A percentile compares a stretch with the other conserved stretches of the same genome.
Conservation (phyloP, 78 protist species). For the Monocercomonoides exilis region DNA sequence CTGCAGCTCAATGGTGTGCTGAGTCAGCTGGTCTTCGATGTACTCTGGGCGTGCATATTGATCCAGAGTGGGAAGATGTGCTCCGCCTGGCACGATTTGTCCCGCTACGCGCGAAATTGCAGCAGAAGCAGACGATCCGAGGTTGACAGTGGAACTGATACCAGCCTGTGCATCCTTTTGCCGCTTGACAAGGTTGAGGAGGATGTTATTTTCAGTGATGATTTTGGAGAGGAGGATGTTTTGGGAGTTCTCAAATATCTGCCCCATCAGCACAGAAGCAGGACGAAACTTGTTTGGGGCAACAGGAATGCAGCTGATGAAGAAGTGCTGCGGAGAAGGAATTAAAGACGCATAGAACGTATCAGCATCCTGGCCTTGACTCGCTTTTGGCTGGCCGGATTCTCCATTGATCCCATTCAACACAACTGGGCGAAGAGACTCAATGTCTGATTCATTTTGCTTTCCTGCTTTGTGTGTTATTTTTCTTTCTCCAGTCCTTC, state of each 20-base stretch:
- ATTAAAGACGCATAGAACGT: no score
- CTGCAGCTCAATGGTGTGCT: conserved; percentile 50
- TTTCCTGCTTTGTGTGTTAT: not conserved
- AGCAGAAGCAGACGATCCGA: no score
- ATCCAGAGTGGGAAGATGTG: no score
- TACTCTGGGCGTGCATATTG: not conserved
- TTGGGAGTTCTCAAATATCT: conserved; percentile 41
- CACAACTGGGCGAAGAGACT: not conserved
- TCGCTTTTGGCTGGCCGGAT: not conserved
- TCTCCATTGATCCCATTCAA: not conserved
- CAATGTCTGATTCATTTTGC: not conserved
- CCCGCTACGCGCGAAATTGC: no score
- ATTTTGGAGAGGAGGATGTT: conserved; percentile 5
- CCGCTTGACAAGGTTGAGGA: not conserved
- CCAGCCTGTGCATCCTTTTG: no score
- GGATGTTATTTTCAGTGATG: not conserved
- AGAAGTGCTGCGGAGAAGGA: conserved; percentile 42
- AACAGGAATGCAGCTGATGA: conserved; percentile 43
- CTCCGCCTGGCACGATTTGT: no score
- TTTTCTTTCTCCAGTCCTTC: conserved; percentile 2
- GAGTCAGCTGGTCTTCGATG: conserved; percentile 16
- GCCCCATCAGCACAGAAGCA: conserved; percentile 15
- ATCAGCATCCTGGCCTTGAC: not conserved
- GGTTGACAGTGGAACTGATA: no score
- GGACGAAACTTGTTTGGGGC: conserved; percentile 61